phyloP scores from a whole-genome alignment of 352 stramenopile genomes.

The Pythium aquatile region DNA sequence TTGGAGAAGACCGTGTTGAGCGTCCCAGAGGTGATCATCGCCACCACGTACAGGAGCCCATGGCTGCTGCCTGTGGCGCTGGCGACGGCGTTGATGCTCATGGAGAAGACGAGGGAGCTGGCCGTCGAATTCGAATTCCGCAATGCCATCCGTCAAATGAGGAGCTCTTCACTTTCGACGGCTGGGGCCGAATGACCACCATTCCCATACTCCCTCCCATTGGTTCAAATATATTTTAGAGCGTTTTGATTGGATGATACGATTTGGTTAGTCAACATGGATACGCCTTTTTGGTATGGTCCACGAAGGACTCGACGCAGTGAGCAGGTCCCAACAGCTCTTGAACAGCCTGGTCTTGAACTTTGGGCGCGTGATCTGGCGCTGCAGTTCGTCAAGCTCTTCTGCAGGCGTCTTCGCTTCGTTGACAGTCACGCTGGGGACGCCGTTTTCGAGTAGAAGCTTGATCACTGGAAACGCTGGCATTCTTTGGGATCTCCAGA shows the following conservation, averaged over 20 bases:
- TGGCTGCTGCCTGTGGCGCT: background rate
- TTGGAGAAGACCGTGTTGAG: conserved; percentile 86
- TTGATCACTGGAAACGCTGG: too few species aligned
- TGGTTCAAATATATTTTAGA: background rate
- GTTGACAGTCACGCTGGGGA: too few species aligned
- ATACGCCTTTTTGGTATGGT: background rate
- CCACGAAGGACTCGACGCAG: too few species aligned
- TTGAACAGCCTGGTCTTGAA: too few species aligned
- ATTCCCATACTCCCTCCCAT: background rate
- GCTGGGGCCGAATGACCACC: conserved; percentile 7
- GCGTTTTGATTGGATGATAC: background rate
- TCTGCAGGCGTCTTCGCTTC: too few species aligned
- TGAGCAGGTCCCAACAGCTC: too few species aligned
- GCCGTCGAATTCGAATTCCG: background rate
- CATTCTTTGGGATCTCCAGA: too few species aligned
- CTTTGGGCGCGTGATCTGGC: too few species aligned
- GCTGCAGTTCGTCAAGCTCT: too few species aligned
- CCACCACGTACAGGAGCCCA: conserved; percentile 46
- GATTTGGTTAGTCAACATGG: background rate
- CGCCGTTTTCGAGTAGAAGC: too few species aligned
- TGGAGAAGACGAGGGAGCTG: background rate
- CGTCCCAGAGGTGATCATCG: conserved; percentile 78
- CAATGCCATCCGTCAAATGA: background rate
- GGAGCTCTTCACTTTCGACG: conserved; percentile 2
- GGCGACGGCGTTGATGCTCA: background rate